phyloP scores from a whole-genome alignment of 2,329 filamentous ascomycete species.

The Calonectria honghensis region DNA sequence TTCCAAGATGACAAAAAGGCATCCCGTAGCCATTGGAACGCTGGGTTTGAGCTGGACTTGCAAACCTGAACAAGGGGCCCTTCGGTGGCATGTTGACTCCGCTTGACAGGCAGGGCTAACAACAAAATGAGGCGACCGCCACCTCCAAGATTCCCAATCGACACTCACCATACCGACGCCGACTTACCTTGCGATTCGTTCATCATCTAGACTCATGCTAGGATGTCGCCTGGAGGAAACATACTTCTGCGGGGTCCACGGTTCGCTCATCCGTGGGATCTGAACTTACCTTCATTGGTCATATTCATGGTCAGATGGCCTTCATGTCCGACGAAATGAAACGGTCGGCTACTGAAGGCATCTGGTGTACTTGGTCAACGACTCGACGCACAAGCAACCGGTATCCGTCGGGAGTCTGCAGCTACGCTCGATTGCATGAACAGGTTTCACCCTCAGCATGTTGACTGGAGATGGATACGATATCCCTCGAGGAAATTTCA shows the following conservation, averaged over 20 bases:
- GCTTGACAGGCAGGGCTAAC: background rate
- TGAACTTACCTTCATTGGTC: background rate
- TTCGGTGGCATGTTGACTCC: conserved; percentile 28
- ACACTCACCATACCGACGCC: background rate
- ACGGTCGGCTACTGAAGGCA: background rate
- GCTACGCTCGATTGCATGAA: conserved; percentile 4
- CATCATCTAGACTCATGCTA: background rate
- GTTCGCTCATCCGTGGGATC: too few species aligned
- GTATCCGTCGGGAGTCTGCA: conserved; percentile 14
- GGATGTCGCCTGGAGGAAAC: background rate
- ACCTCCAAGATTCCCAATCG: background rate
- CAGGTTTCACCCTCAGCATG: background rate
- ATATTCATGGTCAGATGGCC: background rate
- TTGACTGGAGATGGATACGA: background rate
- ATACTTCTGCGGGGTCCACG: background rate
- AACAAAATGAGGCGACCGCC: conserved; percentile 11
- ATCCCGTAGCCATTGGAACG: conserved; percentile 30
- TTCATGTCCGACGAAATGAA: conserved; percentile 13
- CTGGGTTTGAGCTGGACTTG: conserved; percentile 31
- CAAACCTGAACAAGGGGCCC: conserved; percentile 3
- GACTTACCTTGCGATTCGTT: background rate
- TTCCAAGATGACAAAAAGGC: conserved; percentile 2
- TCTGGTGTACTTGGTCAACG: background rate
- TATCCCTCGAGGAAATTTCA: too few species aligned
- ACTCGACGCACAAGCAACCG: conserved; percentile 7